Evolutionary conservation across 176 grass and related monocot genomes (phyloP).

Genomic region (Cenchrus fungigraminus): DNA sequence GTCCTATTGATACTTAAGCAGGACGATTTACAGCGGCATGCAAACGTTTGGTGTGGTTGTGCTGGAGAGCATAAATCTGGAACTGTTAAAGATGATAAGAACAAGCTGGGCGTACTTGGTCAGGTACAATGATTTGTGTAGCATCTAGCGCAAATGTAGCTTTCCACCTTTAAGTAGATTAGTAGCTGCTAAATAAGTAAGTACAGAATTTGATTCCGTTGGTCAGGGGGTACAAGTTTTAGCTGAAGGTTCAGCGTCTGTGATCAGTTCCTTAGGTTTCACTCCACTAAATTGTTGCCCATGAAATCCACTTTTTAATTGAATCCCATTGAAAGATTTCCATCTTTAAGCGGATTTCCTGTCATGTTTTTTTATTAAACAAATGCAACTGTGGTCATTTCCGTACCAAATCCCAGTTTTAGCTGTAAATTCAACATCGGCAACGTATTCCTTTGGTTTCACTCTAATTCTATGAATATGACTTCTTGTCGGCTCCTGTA

Average conservation of each 20-base stretch:
- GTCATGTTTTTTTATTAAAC: no score
- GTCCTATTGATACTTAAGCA: constrained; percentile 21
- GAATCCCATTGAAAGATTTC: neutral
- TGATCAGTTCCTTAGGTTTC: neutral
- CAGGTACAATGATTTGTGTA: neutral
- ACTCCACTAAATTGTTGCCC: neutral
- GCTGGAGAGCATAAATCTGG: neutral
- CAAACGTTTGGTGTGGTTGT: constrained; percentile 21
- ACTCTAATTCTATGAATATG: neutral
- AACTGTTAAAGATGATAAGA: neutral
- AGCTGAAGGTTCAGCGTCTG: neutral
- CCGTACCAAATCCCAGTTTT: constrained; percentile 14
- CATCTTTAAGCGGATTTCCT: neutral
- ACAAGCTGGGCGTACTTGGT: constrained; percentile 1
- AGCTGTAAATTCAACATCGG: constrained; percentile 34
- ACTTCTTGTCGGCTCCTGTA: neutral
- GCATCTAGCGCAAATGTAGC: neutral
- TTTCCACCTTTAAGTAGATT: neutral
- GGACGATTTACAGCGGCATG: neutral
- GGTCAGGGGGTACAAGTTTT: neutral
- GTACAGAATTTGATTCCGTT: neutral
- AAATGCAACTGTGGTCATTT: neutral
- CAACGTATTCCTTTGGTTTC: neutral
- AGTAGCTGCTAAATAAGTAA: neutral
- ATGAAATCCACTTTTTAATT: neutral